A percentile compares a stretch with the other conserved stretches of the same genome.
phyloP scores from a whole-genome alignment of 306 rosid genomes.

The Pyrus pyrifolia region DNA sequence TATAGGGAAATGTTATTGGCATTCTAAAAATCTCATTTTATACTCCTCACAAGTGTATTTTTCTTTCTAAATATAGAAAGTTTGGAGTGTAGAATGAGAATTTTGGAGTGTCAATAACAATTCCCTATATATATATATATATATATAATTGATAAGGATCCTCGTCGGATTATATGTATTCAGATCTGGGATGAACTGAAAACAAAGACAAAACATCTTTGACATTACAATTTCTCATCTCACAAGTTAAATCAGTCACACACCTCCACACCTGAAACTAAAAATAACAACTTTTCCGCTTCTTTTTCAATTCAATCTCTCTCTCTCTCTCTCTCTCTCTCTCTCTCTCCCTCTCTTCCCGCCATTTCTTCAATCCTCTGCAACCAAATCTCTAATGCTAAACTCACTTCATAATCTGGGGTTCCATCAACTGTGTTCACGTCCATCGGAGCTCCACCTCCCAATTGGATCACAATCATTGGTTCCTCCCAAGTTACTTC shows the following conservation, averaged over 20 bases:
- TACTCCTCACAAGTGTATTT: too few species aligned
- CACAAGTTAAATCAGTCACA: background rate
- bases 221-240: background rate
- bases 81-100: too few species aligned
- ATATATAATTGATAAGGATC: too few species aligned
- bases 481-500: conserved; percentile 20
- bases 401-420: background rate
- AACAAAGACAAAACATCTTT: too few species aligned
- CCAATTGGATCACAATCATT: background rate
- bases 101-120: too few species aligned
- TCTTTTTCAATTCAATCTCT: background rate
- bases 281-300: background rate
- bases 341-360: background rate
- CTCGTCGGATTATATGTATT: accelerated
- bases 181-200: too few species aligned
- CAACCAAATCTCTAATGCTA: background rate
- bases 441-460: background rate
- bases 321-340: background rate
- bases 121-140: too few species aligned
- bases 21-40: too few species aligned
- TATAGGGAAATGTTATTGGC: too few species aligned
- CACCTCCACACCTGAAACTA: background rate
- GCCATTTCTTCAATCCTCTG: background rate
- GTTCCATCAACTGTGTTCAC: background rate
- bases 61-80: too few species aligned